Evolutionary conservation across 371 early-diverging fungal species (phyloP), one percentile per base, ranked within the genome.

Genomic region (Rhizomucor pusillus): DNA sequence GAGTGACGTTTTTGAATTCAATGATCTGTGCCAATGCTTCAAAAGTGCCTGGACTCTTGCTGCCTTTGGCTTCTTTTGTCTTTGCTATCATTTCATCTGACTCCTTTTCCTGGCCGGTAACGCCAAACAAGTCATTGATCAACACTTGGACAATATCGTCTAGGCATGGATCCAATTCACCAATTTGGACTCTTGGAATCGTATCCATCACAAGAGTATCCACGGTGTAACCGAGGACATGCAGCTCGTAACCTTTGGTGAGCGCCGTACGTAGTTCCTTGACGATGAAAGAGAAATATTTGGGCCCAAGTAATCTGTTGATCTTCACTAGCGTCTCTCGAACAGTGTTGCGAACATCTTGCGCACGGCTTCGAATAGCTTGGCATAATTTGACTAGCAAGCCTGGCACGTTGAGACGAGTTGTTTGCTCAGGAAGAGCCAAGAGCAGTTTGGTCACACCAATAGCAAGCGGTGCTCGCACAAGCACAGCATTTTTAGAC

Each of bases 201-300:
- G 93, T 69, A 43, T 86, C 84, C 12, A 70, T 70, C 24, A 97
- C 59, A 53, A 99, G 61, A 2, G 87, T 68, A 61, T 95, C 89
- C 47, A 96, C 65, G 0, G 97, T 95, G 71, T 85, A 97, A 9
- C 91, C 92, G 13, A 98, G 84, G 6, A 98, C 92, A 65, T 98
- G 98, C 35, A 89, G 74, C 65, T 93, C 91, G 55, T 91, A 92
- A 37, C 98, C 98, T 14, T 90, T 81, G 18, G 81, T 77, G 49
- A 98, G 69, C 3, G 91, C 87, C 12, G 86, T 74, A 43, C 77
- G 71, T 46, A 99, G 80, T 65, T 95, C 94, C 50, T 85, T 89
- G 33, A 99, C 65, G 36, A 97, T 83, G 66, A 93, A 96, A 3
- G 77, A 79, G 47, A 99, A 82, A 66, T 92, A 95, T 3, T 69